Conservation (phyloP, 2,329 filamentous ascomycete genomes). For the Biscogniauxia mediterranea region DNA sequence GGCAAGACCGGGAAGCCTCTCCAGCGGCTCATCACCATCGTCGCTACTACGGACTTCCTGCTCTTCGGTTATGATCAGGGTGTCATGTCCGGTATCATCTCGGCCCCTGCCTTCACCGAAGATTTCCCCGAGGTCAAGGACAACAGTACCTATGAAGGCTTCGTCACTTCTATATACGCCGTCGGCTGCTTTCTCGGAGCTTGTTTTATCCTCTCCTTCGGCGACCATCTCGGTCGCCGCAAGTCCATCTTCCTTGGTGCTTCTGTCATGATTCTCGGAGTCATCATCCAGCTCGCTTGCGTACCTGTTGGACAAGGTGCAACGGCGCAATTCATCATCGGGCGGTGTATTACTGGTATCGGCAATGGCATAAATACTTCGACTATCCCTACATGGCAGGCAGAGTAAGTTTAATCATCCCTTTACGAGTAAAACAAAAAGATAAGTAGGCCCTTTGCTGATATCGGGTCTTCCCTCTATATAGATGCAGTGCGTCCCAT, state of each 20-base stretch:
- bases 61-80: conserved; percentile 34
- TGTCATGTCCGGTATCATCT: conserved; percentile 34
- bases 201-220: conserved; percentile 40
- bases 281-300: conserved; percentile 51
- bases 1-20: conserved; percentile 29
- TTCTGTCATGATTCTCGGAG: conserved; percentile 53
- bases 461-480: conserved; percentile 6
- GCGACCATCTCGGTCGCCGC: conserved; percentile 54
- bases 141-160: conserved; percentile 34
- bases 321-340: conserved; percentile 47
- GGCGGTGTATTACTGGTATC: conserved; percentile 48
- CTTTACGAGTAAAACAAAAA: neutral
- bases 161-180: conserved; percentile 42
- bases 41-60: conserved; percentile 29
- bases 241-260: conserved; percentile 53
- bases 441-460: conserved; percentile 6
- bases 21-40: conserved; percentile 29
- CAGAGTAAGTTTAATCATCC: conserved; percentile 28
- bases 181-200: conserved; percentile 43
- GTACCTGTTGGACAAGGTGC: conserved; percentile 46
- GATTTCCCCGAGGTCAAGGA: conserved; percentile 33
- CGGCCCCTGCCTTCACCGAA: conserved; percentile 25
- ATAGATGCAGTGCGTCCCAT: conserved; percentile 41
- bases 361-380: conserved; percentile 51
- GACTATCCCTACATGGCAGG: conserved; percentile 43